Percentiles rank a stretch among this genome's conserved stretches.
Conservation (phyloP, 2,329 filamentous ascomycete genomes). For the Penicillium sp. region DNA sequence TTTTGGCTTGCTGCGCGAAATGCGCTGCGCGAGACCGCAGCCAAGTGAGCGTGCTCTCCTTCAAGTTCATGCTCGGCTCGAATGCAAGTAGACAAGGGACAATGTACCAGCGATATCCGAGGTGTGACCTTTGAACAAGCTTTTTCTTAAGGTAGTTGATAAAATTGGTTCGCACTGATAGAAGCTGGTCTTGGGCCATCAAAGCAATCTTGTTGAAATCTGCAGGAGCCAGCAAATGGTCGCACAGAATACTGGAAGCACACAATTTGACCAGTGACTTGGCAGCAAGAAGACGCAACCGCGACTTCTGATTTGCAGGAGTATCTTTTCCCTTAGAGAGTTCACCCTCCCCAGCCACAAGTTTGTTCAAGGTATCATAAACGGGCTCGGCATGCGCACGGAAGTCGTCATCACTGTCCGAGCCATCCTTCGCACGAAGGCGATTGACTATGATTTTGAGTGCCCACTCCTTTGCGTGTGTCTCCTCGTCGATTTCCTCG, state of each 20-base stretch:
- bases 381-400: slow-evolving; percentile 61
- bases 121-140: slow-evolving; percentile 56
- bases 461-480: slow-evolving; percentile 78
- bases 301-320: slow-evolving; percentile 72
- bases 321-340: slow-evolving; percentile 73
- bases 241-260: slow-evolving; percentile 67
- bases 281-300: slow-evolving; percentile 78
- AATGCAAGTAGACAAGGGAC: slow-evolving; percentile 89
- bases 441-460: slow-evolving; percentile 85
- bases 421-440: slow-evolving; percentile 64
- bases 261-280: slow-evolving; percentile 83
- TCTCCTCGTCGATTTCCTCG: slow-evolving; percentile 73
- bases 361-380: slow-evolving; percentile 73
- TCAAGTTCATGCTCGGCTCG: slow-evolving; percentile 74
- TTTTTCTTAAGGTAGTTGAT: slow-evolving; percentile 80
- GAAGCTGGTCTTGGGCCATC: slow-evolving; percentile 74
- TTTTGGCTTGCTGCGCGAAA: slow-evolving; percentile 53
- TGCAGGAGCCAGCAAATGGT: slow-evolving; percentile 68
- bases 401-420: slow-evolving; percentile 45
- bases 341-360: slow-evolving; percentile 76
- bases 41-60: slow-evolving; percentile 79
- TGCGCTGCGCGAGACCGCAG: slow-evolving; percentile 74
- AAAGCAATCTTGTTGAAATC: slow-evolving; percentile 82
- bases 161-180: slow-evolving; percentile 75
- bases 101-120: slow-evolving; percentile 83